phyloP scores from a whole-genome alignment of 345 rosid genomes.

The Pelargonium nanum region DNA sequence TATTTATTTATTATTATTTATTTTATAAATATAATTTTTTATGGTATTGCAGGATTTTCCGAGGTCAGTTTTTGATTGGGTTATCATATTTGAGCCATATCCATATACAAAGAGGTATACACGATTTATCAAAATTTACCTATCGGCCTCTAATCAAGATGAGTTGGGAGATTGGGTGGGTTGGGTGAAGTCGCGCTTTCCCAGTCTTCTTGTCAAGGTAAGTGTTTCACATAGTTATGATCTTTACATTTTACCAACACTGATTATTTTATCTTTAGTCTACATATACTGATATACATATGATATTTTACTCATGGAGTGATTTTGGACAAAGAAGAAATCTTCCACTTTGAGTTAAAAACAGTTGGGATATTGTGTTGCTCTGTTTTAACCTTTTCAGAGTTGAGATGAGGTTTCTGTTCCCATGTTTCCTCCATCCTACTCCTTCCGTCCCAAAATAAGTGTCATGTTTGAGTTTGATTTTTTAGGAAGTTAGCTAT shows the following conservation, averaged over 20 bases:
- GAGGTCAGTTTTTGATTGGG: slow-evolving; percentile 35
- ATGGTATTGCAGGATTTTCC: slow-evolving; percentile 26
- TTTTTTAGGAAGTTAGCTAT: no score
- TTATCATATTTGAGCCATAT: slow-evolving; percentile 34
- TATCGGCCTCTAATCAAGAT: slow-evolving; percentile 34
- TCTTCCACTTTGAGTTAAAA: no score
- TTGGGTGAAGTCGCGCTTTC: slow-evolving; percentile 57
- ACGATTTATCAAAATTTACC: slow-evolving; percentile 37
- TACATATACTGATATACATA: not conserved
- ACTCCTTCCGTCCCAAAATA: no score
- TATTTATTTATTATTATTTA: no score
- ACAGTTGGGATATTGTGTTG: no score
- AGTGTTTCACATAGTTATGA: not conserved
- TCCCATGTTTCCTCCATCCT: no score
- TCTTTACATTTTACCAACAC: not conserved
- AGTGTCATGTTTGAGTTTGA: no score
- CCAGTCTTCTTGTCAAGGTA: slow-evolving; percentile 42
- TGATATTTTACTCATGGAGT: no score
- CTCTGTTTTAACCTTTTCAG: no score
- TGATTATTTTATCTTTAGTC: not conserved
- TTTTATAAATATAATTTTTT: not conserved
- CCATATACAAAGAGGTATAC: slow-evolving; percentile 32
- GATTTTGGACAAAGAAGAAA: no score
- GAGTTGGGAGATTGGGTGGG: slow-evolving; percentile 51
- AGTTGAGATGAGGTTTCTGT: no score